phyloP scores from a whole-genome alignment of 2,329 filamentous ascomycete species.

The Cercospora sojina region DNA sequence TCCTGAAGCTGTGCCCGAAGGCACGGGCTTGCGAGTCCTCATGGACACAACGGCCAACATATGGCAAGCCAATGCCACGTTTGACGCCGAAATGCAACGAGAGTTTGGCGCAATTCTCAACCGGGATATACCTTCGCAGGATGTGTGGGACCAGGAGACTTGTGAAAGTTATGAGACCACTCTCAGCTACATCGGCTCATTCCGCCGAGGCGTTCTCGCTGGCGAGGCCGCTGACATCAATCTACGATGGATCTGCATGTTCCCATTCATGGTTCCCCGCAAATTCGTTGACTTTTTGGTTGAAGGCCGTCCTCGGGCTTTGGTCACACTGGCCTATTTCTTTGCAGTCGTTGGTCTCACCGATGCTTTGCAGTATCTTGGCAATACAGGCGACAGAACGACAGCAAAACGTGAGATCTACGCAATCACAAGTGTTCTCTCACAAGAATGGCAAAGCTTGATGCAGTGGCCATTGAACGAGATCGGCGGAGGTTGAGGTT shows the following conservation, averaged over 20 bases:
- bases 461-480: conserved; percentile 35
- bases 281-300: conserved; percentile 35
- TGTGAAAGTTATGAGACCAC: conserved; percentile 33
- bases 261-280: conserved; percentile 36
- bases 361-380: conserved; percentile 34
- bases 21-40: conserved; percentile 28
- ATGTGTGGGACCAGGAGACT: conserved; percentile 28
- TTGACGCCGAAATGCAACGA: conserved; percentile 26
- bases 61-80: conserved; percentile 24
- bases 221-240: conserved; percentile 31
- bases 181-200: conserved; percentile 33
- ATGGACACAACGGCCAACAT: conserved; percentile 30
- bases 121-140: conserved; percentile 24
- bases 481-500: conserved; percentile 20
- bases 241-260: conserved; percentile 36
- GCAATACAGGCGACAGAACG: conserved; percentile 29
- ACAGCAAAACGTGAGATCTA: conserved; percentile 32
- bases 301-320: conserved; percentile 36
- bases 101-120: conserved; percentile 30
- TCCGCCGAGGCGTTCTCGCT: conserved; percentile 29
- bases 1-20: conserved; percentile 26
- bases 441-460: conserved; percentile 35
- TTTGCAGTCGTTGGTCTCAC: conserved; percentile 37
- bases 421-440: conserved; percentile 31
- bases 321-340: conserved; percentile 39